Evolutionary conservation across 345 rosid species (phyloP), one percentile per base, ranked within the genome.

Genomic region (Camelina sativa): DNA sequence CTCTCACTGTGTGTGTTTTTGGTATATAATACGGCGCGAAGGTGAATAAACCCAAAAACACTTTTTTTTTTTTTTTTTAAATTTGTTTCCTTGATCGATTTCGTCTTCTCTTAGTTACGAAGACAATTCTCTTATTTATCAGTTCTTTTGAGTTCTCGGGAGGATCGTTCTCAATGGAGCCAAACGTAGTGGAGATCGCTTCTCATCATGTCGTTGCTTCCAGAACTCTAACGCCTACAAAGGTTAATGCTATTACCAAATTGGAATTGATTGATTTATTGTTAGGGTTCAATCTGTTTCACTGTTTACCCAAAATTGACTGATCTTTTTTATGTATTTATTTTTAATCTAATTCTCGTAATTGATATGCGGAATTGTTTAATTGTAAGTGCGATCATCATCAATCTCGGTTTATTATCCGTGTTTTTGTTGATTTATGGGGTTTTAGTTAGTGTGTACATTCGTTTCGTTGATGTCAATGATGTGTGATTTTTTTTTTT

Each of bases 101-200:
- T 43, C 22, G 38, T 72, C 23, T 15, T 52, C 46, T 12, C 38
- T 28, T 51, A 44, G 15, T n/a, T 28, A 46, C 3, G 23, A 47
- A 48, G 37, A 70, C 17, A 76, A 46, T 55, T 56, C 20, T 28
- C 35, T 62, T 70, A 7, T 37, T 79, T 72, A 74, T 73, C 57
- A 6, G 35, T 32, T 30, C 34, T 62, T 54, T 69, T 44, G 35
- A 84, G 83, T 52, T 41, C 7, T 54, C 11, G 13, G 0, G 32
- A 41, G 34, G 74, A 51, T 70, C 79, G n/a, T 17, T 71, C 41
- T 71, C 51, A 53, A 87, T 92, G 90, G 96, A 90, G 77, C 83
- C 93, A 0, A 83, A 86, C 41, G 86, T 84, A 64, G 82, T 85
- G 78, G 91, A 90, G 86, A 82, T 90, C 76, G 81, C 89, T 30